phyloP scores from a whole-genome alignment of 176 grass and related monocot genomes.

The Rhynchospora tenuis region DNA sequence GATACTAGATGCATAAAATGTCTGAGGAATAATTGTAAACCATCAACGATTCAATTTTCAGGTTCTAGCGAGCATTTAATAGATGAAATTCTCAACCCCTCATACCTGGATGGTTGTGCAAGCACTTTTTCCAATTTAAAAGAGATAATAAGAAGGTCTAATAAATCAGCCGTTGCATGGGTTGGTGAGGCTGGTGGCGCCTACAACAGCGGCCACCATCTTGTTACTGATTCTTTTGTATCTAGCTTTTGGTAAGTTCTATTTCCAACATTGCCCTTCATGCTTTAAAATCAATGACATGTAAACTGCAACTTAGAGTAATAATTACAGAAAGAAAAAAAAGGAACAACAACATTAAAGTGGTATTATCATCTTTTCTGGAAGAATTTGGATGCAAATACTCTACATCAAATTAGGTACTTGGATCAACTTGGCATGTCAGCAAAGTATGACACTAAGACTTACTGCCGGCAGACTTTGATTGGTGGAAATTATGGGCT shows the following conservation, averaged over 20 bases:
- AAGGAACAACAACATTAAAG: no score
- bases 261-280: no score
- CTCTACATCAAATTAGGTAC: slow-evolving; percentile 26
- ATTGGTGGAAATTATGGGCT: slow-evolving; percentile 85
- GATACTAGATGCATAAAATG: neutral
- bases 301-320: no score
- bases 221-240: slow-evolving; percentile 79
- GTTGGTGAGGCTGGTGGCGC: slow-evolving; percentile 85
- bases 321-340: no score
- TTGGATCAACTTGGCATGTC: slow-evolving; percentile 70
- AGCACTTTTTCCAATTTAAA: slow-evolving; percentile 56
- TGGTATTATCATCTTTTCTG: no score
- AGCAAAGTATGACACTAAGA: slow-evolving; percentile 62
- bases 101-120: slow-evolving; percentile 43
- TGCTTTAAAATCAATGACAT: no score
- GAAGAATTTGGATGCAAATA: no score
- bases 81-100: slow-evolving; percentile 64
- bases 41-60: neutral
- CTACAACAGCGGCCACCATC: slow-evolving; percentile 89
- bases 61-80: slow-evolving; percentile 59
- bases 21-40: neutral
- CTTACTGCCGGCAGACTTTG: slow-evolving; percentile 60
- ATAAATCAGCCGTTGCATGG: slow-evolving; percentile 57
- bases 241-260: slow-evolving; percentile 74
- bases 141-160: slow-evolving; percentile 30